Evolutionary conservation across 768 basidiomycete genomes (phyloP), one percentile per base, ranked within the genome.

Genomic region (Pleurotus tuber-regium): DNA sequence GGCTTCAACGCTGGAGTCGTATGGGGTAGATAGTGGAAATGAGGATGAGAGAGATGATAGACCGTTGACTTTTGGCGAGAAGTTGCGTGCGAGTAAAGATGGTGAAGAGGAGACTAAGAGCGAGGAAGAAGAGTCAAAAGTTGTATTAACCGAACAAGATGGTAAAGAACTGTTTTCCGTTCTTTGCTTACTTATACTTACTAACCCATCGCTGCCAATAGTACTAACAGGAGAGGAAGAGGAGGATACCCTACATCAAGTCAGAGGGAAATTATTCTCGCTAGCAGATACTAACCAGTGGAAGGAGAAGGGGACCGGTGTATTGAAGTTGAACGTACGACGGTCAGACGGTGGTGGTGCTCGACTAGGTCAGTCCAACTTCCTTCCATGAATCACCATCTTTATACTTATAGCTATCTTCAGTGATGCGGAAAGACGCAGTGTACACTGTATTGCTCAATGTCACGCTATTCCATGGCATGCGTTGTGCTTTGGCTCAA

Each of bases 361-460:
- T 50, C 84, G 89, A 38, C 69, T 91, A 43, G 75, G 89, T 88
- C 63, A 35, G 75, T 67, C 50, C 43, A 48, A 53, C 24, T 30
- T 16, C 28, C 7, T 10, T 9, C 11, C 9, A 41, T 53, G 21
- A n/a, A 16, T 16, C 25, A 16, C n/a, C 2, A 40, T 19, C 24
- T n/a, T n/a, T n/a, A n/a, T n/a, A n/a, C n/a, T n/a, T n/a, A n/a
- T n/a, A n/a, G n/a, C n/a, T 38, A 6, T 31, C 28, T 52, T 3
- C 58, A 91, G 89, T 92, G 16, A 90, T 92, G 88, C 79, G 89
- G 55, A 91, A 90, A 64, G 89, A 92, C 59, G 89, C 88, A 0
- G 89, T 91, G 16, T 86, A 83, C 62, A 75, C 86, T 2, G 66
- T 91, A 47, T 61, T 92, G 51, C 72, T 92, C 38, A 92, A 92